These are phyloP conservation scores for Durotheca rogersii DNA, from an alignment of 495 filamentous ascomycete species.

Conservation along the genomic window DNA sequence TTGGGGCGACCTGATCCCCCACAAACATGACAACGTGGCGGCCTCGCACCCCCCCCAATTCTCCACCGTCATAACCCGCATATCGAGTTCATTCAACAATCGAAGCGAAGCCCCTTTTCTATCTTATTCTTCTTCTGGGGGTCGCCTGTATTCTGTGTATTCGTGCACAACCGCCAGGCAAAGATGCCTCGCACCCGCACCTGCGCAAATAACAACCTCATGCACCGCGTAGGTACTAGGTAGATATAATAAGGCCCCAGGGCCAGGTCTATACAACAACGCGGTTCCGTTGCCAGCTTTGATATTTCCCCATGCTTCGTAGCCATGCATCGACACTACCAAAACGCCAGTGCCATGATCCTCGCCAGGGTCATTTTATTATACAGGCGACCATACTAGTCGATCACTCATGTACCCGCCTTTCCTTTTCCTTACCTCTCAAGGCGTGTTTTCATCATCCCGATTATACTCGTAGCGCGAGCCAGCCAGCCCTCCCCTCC, in stretches of 20 bases:
- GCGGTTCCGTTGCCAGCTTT: slow-evolving; percentile 25
- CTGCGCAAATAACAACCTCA: too few species aligned
- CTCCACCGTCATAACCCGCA: not conserved
- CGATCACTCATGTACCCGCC: slow-evolving; percentile 18
- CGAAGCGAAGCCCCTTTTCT: not conserved
- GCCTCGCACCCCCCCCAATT: slow-evolving; percentile 4
- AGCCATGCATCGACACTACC: slow-evolving; percentile 36
- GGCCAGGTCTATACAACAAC: slow-evolving; percentile 28
- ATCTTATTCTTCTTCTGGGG: too few species aligned
- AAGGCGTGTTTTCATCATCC: too few species aligned
- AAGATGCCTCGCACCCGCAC: too few species aligned
- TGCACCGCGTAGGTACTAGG: slow-evolving; percentile 24
- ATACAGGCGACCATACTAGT: slow-evolving; percentile 35
- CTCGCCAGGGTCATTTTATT: slow-evolving; percentile 32
- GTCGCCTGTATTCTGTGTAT: too few species aligned
- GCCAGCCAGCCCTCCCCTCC: slow-evolving; percentile 8
- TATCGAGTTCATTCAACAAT: not conserved
- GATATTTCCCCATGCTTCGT: slow-evolving; percentile 31
- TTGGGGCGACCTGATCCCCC: too few species aligned
- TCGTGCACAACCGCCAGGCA: too few species aligned
- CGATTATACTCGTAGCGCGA: too few species aligned
- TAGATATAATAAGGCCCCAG: slow-evolving; percentile 15
- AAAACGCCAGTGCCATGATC: slow-evolving; percentile 38
- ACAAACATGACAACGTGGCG: slow-evolving; percentile 34
- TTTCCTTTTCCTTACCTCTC: slow-evolving; percentile 1